These are phyloP conservation scores for Neofusicoccum sp. DNA, from an alignment of 2,329 filamentous ascomycete species.

Conservation along the genomic window DNA sequence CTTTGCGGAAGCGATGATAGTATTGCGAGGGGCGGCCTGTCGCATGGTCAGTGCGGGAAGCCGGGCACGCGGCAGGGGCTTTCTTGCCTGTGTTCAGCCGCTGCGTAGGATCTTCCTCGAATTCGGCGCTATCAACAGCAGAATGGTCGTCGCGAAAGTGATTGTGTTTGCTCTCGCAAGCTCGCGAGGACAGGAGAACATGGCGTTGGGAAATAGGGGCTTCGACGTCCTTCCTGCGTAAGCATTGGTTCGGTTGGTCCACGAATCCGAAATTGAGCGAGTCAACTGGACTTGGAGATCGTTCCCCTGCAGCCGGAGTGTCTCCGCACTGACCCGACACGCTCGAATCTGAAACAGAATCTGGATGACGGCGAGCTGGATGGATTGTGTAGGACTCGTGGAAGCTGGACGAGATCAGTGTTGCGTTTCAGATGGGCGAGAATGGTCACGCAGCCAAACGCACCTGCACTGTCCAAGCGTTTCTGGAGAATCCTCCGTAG, in stretches of 20 bases:
- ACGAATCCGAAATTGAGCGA: constrained; percentile 13
- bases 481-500: neutral
- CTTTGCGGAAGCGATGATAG: neutral
- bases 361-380: neutral
- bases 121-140: neutral
- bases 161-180: neutral
- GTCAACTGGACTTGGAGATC: constrained; percentile 12
- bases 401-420: neutral
- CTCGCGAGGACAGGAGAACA: constrained; percentile 8
- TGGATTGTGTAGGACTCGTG: neutral
- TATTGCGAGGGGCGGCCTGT: constrained; percentile 5
- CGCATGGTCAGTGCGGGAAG: neutral
- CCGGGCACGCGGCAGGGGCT: no score
- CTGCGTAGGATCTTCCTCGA: neutral
- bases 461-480: neutral
- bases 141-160: neutral
- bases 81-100: neutral
- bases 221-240: neutral
- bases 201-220: constrained; percentile 1
- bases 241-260: constrained; percentile 13
- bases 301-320: neutral
- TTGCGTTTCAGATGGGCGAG: neutral
- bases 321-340: neutral
- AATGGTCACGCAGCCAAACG: neutral
- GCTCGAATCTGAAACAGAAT: neutral